These are phyloP conservation scores for Penicillium fuscoglaucum DNA, from an alignment of 2,329 filamentous ascomycete species.

Conservation along the genomic window DNA sequence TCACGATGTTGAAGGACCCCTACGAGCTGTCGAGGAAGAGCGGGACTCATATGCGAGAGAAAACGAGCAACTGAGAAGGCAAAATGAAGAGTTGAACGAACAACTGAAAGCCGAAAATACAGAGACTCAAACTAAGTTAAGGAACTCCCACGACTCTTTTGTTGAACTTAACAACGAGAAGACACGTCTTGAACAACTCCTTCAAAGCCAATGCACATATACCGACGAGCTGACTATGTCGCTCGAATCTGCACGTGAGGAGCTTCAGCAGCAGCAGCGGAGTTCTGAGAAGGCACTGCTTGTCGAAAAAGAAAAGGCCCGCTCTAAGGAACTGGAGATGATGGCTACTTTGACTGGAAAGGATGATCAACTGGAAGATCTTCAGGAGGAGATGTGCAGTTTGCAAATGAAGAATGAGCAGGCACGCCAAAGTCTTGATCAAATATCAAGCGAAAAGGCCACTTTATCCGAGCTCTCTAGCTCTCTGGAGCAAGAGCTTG, in stretches of 20 bases:
- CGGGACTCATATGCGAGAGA: constrained; percentile 37
- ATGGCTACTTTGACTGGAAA: constrained; percentile 46
- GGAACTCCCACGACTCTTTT: constrained; percentile 39
- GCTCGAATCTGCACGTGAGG: constrained; percentile 34
- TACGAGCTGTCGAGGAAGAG: constrained; percentile 44
- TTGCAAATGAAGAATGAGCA: constrained; percentile 25
- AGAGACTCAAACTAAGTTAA: constrained; percentile 39
- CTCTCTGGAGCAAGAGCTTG: constrained; percentile 30
- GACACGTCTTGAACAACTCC: constrained; percentile 36
- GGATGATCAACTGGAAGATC: constrained; percentile 47
- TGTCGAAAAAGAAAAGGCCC: constrained; percentile 30
- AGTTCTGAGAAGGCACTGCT: constrained; percentile 33
- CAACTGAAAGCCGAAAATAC: constrained; percentile 24
- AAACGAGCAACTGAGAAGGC: constrained; percentile 35
- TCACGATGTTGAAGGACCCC: constrained; percentile 55
- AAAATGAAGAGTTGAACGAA: constrained; percentile 37
- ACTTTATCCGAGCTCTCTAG: constrained; percentile 22
- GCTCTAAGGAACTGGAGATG: constrained; percentile 45
- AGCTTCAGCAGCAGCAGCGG: constrained; percentile 41
- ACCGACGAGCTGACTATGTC: constrained; percentile 38
- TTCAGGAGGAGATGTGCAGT: constrained; percentile 38
- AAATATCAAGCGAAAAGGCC: constrained; percentile 26
- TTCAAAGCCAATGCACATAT: constrained; percentile 41
- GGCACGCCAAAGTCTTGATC: constrained; percentile 23
- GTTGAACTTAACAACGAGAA: constrained; percentile 45